A percentile compares a stretch with the other conserved stretches of the same genome.
These are phyloP conservation scores for Russula brevipes DNA, from an alignment of 768 basidiomycete species.

Conservation along the genomic window DNA sequence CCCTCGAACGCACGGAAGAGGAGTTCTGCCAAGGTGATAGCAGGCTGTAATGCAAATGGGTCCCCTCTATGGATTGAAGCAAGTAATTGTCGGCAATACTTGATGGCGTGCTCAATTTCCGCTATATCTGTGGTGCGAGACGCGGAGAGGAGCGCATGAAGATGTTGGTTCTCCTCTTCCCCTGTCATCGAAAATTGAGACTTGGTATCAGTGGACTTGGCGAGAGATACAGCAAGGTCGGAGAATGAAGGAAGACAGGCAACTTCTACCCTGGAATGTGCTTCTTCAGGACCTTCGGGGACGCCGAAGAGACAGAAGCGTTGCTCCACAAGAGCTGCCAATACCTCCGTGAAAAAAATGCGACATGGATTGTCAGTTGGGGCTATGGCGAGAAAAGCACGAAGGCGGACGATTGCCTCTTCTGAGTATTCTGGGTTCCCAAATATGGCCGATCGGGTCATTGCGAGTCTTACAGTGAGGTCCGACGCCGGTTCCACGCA, in stretches of 20 bases:
- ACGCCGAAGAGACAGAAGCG: neutral
- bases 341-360: too few species aligned
- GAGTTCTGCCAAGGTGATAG: neutral
- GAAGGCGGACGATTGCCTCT: neutral
- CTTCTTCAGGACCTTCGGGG: neutral
- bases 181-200: neutral
- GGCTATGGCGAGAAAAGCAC: neutral
- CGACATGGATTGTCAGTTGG: neutral
- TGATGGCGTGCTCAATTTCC: neutral
- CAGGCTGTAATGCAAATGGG: neutral
- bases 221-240: neutral
- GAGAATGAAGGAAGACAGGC: neutral
- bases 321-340: neutral
- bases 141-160: neutral
- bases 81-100: neutral
- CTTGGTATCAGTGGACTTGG: neutral
- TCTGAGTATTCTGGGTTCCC: neutral
- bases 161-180: neutral
- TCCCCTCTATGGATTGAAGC: neutral
- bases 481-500: neutral
- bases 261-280: neutral
- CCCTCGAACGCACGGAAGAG: neutral
- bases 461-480: neutral
- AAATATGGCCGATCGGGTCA: neutral
- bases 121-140: neutral